phyloP scores from a whole-genome alignment of 2,329 filamentous ascomycete genomes.

The Sporothrix globosa region DNA sequence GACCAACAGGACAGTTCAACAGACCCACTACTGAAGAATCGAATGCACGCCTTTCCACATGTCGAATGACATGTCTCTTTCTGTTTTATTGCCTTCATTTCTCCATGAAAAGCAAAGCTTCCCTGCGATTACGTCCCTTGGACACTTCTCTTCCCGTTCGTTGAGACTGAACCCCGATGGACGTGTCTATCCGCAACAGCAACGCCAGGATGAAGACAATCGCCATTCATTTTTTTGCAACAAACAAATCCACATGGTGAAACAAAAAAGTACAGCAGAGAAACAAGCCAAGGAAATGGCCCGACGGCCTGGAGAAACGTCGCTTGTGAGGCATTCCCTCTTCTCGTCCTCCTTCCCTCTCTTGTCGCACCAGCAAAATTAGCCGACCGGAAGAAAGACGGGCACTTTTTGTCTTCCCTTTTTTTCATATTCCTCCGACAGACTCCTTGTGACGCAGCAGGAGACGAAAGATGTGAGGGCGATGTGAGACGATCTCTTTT shows the following conservation, averaged over 20 bases:
- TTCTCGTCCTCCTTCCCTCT: not conserved
- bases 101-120: not conserved
- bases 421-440: not conserved
- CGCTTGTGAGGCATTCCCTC: not conserved
- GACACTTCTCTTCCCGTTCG: not conserved
- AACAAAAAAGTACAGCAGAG: not conserved
- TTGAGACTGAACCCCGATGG: slow-evolving; percentile 2
- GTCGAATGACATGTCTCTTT: not conserved
- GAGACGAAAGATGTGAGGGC: slow-evolving; percentile 8
- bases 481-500: slow-evolving; percentile 25
- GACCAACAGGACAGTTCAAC: not conserved
- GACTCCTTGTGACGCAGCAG: not conserved
- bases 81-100: not conserved
- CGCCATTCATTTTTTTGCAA: not conserved
- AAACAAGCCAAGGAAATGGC: slow-evolving; percentile 4
- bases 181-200: slow-evolving; percentile 8
- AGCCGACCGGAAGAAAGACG: slow-evolving; percentile 13
- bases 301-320: not conserved
- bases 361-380: slow-evolving; percentile 22
- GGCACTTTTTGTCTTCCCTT: not conserved
- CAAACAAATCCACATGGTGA: slow-evolving; percentile 7
- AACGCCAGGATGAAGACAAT: not conserved
- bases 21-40: not conserved
- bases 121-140: not conserved
- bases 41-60: not conserved